phyloP scores from a whole-genome alignment of 1,139 yeast species.

The Nakaseomyces nivariensis region DNA sequence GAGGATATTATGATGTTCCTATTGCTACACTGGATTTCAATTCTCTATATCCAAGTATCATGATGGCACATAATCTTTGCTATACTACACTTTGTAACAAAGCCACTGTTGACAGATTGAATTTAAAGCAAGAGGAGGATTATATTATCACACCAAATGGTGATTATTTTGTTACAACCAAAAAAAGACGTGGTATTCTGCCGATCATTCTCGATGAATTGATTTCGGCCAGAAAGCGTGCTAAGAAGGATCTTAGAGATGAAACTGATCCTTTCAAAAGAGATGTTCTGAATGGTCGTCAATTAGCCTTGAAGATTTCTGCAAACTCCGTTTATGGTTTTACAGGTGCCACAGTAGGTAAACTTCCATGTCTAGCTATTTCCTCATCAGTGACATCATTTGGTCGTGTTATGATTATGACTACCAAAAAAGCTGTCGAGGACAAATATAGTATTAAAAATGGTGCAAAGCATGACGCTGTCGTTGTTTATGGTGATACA shows the following conservation, averaged over 20 bases:
- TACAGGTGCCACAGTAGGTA: conserved; percentile 98
- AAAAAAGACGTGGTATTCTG: conserved; percentile 68
- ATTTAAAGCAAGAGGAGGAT: conserved; percentile 59
- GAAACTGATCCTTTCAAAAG: conserved; percentile 92
- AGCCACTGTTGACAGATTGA: conserved; percentile 56
- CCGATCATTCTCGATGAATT: conserved; percentile 89
- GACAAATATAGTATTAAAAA: conserved; percentile 65
- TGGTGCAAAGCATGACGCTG: conserved; percentile 74
- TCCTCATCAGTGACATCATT: conserved; percentile 93
- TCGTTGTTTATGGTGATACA: conserved; percentile 96
- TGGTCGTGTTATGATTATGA: conserved; percentile 95
- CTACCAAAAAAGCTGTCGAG: conserved; percentile 80
- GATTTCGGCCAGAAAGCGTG: conserved; percentile 83
- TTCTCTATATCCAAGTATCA: conserved; percentile 92
- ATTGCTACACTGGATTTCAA: conserved; percentile 97
- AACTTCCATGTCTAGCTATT: conserved; percentile 90
- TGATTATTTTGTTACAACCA: conserved; percentile 74
- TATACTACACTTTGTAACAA: conserved; percentile 78
- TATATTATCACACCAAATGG: conserved; percentile 87
- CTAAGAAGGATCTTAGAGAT: conserved; percentile 78
- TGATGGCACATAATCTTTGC: conserved; percentile 99
- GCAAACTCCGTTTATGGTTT: conserved; percentile 98
- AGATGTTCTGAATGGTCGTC: conserved; percentile 94
- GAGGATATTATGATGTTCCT: conserved; percentile 95
- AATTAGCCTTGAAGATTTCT: conserved; percentile 87